Conservation (phyloP, 164 flowering plant genomes). For the Hamamelis virginiana region DNA sequence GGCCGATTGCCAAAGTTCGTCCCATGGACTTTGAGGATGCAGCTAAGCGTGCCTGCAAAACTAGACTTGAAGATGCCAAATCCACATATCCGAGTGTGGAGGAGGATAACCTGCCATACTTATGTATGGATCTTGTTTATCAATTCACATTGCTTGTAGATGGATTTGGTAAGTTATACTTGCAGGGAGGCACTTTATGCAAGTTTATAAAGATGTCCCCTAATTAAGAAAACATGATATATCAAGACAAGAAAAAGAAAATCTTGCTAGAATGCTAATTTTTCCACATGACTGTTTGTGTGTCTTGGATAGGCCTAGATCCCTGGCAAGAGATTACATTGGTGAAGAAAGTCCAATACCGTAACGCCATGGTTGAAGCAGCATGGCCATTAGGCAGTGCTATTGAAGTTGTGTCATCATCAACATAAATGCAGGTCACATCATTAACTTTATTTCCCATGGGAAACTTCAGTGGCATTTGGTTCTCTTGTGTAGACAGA, state of each 20-base stretch:
- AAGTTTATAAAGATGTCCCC: not conserved
- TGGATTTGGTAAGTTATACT: slow-evolving; percentile 48
- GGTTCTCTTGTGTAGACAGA: no score
- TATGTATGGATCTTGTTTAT: slow-evolving; percentile 68
- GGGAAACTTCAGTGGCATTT: not conserved
- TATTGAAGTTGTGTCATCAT: slow-evolving; percentile 73
- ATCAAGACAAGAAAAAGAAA: no score
- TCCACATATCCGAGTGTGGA: slow-evolving; percentile 37
- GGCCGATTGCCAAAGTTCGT: slow-evolving; percentile 37
- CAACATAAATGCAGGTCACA: not conserved
- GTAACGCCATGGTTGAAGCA: slow-evolving; percentile 70
- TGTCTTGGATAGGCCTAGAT: slow-evolving; percentile 52
- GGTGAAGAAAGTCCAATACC: slow-evolving; percentile 77
- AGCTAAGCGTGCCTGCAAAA: slow-evolving; percentile 47
- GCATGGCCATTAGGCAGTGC: slow-evolving; percentile 99
- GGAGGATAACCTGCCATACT: slow-evolving; percentile 39
- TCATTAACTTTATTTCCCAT: not conserved
- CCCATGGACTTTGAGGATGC: slow-evolving; percentile 47
- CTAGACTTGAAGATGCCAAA: slow-evolving; percentile 39
- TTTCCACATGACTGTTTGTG: slow-evolving; percentile 1
- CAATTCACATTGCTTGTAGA: slow-evolving; percentile 49
- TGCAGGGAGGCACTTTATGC: not conserved
- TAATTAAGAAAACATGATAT: no score
- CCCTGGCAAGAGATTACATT: slow-evolving; percentile 80
- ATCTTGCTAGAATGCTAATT: not conserved